A percentile compares a stretch with the other conserved stretches of the same genome.
Conservation (phyloP, 257 asterid genomes). For the Cordia subcordata region DNA sequence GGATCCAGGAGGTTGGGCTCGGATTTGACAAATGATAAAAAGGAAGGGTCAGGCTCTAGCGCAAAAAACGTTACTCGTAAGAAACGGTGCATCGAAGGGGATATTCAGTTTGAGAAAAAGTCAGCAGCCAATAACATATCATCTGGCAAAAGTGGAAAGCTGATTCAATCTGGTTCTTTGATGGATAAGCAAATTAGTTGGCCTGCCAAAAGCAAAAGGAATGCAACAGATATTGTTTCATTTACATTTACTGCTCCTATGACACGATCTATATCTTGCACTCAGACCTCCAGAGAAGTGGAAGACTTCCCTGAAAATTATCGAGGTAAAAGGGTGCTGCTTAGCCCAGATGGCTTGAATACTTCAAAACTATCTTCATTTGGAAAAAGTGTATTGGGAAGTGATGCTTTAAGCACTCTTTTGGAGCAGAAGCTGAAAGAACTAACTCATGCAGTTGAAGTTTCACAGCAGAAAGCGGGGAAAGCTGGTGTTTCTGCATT, state of each 20-base stretch:
- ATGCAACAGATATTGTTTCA: constrained; percentile 65
- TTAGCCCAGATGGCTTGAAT: constrained; percentile 29
- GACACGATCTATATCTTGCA: constrained; percentile 36
- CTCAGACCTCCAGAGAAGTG: constrained; percentile 29
- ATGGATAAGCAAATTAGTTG: constrained; percentile 33
- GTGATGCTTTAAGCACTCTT: constrained; percentile 64
- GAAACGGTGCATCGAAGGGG: constrained; percentile 65
- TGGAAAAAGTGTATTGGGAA: constrained; percentile 41
- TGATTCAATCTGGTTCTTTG: constrained; percentile 26
- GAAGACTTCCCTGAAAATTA: constrained; percentile 29
- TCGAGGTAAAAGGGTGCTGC: constrained; percentile 35
- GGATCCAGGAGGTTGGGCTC: constrained; percentile 47
- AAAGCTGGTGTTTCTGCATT: constrained; percentile 15
- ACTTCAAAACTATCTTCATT: constrained; percentile 7
- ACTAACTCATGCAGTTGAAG: constrained; percentile 51
- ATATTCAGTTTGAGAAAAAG: constrained; percentile 44
- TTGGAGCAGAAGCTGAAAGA: constrained; percentile 79
- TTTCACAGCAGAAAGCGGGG: constrained; percentile 37
- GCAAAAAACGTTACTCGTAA: constrained; percentile 38
- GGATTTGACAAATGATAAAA: constrained; percentile 36
- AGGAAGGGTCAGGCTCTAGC: constrained; percentile 33
- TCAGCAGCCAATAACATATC: constrained; percentile 21
- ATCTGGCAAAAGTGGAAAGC: constrained; percentile 33
- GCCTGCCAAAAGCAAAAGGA: constrained; percentile 38
- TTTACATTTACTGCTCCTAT: constrained; percentile 86